Conservation (phyloP, 495 filamentous ascomycete species). For the Platismatia glauca region DNA sequence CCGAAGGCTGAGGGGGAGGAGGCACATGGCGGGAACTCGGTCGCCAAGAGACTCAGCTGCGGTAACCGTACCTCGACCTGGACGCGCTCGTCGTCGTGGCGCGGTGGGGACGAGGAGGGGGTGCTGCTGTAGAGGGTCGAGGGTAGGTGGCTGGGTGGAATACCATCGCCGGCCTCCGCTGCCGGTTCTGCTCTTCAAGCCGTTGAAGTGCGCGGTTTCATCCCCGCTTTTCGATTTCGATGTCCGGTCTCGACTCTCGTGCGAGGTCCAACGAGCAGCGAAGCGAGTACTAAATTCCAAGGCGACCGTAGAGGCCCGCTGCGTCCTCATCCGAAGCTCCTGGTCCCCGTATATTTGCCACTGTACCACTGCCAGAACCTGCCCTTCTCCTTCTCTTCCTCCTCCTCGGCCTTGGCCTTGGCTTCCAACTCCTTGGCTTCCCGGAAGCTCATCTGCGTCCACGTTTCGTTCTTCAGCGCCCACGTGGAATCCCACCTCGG, state of each 20-base stretch:
- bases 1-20: not conserved
- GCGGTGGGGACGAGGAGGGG: too few relatives aligned
- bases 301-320: not conserved
- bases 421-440: slow-evolving; percentile 3
- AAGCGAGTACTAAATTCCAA: too few relatives aligned
- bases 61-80: not conserved
- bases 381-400: not conserved
- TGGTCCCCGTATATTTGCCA: not conserved
- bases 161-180: too few relatives aligned
- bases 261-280: too few relatives aligned
- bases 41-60: not conserved
- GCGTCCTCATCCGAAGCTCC: not conserved
- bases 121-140: too few relatives aligned
- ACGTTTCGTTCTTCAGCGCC: slow-evolving; percentile 8
- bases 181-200: too few relatives aligned
- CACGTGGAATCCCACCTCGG: slow-evolving; percentile 18
- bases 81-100: too few relatives aligned
- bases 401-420: not conserved
- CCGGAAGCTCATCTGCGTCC: slow-evolving; percentile 1
- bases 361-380: not conserved
- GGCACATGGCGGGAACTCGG: too few relatives aligned
- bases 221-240: too few relatives aligned
- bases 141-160: too few relatives aligned
- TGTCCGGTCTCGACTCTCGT: too few relatives aligned
- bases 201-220: too few relatives aligned